These are phyloP conservation scores for Aspergillus leporis DNA, from an alignment of 495 filamentous ascomycete species.

Conservation along the genomic window DNA sequence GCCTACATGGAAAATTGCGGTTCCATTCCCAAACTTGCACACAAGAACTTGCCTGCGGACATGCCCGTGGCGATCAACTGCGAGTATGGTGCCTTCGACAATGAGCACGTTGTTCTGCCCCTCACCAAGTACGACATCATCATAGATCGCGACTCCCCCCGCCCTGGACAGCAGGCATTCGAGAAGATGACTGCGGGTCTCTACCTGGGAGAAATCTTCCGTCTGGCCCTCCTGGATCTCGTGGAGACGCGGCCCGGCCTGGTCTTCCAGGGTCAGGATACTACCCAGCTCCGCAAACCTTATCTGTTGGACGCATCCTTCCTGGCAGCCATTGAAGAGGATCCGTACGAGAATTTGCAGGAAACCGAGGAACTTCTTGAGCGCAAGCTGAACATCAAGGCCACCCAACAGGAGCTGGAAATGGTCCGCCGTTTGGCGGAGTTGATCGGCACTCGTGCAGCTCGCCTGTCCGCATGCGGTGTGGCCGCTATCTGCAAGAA, in stretches of 20 bases:
- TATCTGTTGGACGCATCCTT: slow-evolving; percentile 92
- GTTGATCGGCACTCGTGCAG: slow-evolving; percentile 90
- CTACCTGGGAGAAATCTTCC: slow-evolving; percentile 94
- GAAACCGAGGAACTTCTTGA: slow-evolving; percentile 83
- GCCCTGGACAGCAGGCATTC: slow-evolving; percentile 92
- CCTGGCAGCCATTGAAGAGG: slow-evolving; percentile 92
- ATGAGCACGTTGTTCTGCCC: slow-evolving; percentile 90
- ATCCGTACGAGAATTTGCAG: slow-evolving; percentile 89
- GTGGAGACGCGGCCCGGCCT: slow-evolving; percentile 72
- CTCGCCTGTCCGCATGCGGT: slow-evolving; percentile 89
- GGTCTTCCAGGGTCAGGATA: slow-evolving; percentile 83
- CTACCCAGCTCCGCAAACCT: slow-evolving; percentile 71
- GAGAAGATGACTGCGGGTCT: slow-evolving; percentile 98
- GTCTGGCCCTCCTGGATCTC: slow-evolving; percentile 82
- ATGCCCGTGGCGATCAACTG: slow-evolving; percentile 98
- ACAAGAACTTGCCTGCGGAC: slow-evolving; percentile 87
- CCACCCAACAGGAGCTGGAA: slow-evolving; percentile 75
- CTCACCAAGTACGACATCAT: slow-evolving; percentile 80
- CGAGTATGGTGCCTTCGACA: slow-evolving; percentile 98
- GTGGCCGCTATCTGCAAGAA: slow-evolving; percentile 94
- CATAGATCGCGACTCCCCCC: slow-evolving; percentile 90
- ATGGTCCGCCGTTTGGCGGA: slow-evolving; percentile 85
- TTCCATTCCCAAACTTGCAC: slow-evolving; percentile 88
- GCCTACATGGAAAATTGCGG: slow-evolving; percentile 96
- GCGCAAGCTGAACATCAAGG: slow-evolving; percentile 64